Evolutionary conservation across 2,329 filamentous ascomycete genomes (phyloP).

Genomic region (Podosphaera fusca): DNA sequence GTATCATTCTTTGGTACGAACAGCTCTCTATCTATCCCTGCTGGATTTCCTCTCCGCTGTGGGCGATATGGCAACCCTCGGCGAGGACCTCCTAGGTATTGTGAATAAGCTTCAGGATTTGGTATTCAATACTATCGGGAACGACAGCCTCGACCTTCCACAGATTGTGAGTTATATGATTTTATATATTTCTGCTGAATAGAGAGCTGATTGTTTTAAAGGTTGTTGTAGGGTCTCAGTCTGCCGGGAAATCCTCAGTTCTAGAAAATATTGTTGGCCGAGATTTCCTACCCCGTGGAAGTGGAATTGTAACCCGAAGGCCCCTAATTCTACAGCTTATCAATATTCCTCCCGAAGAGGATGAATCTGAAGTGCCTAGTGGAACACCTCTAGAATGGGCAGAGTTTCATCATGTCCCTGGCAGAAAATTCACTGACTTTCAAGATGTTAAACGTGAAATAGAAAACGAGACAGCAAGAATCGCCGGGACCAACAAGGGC

Average conservation of each 20-base stretch:
- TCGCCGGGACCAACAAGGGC: conserved; percentile 91
- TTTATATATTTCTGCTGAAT: conserved; percentile 4
- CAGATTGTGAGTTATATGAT: conserved; percentile 56
- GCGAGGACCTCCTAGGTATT: conserved; percentile 80
- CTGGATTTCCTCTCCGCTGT: background rate
- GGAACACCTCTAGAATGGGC: conserved; percentile 65
- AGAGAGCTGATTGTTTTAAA: conserved; percentile 19
- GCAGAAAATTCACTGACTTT: conserved; percentile 77
- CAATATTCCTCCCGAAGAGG: conserved; percentile 59
- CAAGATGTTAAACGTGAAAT: conserved; percentile 86
- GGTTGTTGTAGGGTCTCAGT: conserved; percentile 97
- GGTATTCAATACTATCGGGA: conserved; percentile 99
- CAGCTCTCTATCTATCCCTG: background rate
- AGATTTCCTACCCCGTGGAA: conserved; percentile 89
- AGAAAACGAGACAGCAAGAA: conserved; percentile 83
- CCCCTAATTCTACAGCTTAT: conserved; percentile 94
- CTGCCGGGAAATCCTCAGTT: conserved; percentile 92
- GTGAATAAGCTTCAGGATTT: conserved; percentile 98
- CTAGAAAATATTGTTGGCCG: conserved; percentile 96
- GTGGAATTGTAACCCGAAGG: conserved; percentile 84
- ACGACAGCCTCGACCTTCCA: conserved; percentile 87
- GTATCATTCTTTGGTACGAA: too few relatives aligned
- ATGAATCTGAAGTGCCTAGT: conserved; percentile 51
- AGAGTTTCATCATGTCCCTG: conserved; percentile 88
- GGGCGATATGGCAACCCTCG: conserved; percentile 60